Evolutionary conservation across 306 rosid species (phyloP).

Genomic region (Cucurbita maxima): DNA sequence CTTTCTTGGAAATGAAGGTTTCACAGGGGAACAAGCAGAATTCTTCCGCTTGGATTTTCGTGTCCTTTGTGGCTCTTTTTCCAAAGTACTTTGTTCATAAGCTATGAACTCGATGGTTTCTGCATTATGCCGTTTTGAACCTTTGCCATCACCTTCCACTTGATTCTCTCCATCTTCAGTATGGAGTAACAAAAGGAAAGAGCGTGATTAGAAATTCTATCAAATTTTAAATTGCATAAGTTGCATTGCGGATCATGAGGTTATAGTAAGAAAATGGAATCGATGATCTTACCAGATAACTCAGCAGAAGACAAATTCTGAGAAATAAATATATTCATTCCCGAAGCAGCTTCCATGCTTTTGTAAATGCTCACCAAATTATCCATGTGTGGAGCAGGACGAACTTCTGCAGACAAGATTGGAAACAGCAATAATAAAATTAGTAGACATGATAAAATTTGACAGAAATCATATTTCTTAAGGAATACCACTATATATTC

Average conservation of each 20-base stretch:
- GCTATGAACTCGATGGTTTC: conserved; percentile 10
- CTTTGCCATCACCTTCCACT: conserved; percentile 15
- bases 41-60: conserved; percentile 8
- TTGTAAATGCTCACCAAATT: conserved; percentile 75
- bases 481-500: not conserved
- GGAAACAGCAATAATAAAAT: not conserved
- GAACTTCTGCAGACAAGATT: conserved; percentile 39
- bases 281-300: conserved; percentile 31
- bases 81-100: conserved; percentile 7
- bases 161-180: conserved; percentile 32
- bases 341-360: conserved; percentile 78
- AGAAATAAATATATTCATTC: conserved; percentile 47
- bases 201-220: not conserved
- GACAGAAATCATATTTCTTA: not conserved
- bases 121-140: conserved; percentile 9
- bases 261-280: not conserved
- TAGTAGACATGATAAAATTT: not conserved
- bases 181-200: not conserved
- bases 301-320: conserved; percentile 33
- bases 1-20: conserved; percentile 79
- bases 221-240: not conserved
- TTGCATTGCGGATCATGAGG: not conserved
- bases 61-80: conserved; percentile 17
- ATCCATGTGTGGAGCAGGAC: conserved; percentile 84
- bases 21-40: conserved; percentile 19